These are phyloP conservation scores for Termitomyces sp. DNA, from an alignment of 768 basidiomycete species.

Conservation along the genomic window DNA sequence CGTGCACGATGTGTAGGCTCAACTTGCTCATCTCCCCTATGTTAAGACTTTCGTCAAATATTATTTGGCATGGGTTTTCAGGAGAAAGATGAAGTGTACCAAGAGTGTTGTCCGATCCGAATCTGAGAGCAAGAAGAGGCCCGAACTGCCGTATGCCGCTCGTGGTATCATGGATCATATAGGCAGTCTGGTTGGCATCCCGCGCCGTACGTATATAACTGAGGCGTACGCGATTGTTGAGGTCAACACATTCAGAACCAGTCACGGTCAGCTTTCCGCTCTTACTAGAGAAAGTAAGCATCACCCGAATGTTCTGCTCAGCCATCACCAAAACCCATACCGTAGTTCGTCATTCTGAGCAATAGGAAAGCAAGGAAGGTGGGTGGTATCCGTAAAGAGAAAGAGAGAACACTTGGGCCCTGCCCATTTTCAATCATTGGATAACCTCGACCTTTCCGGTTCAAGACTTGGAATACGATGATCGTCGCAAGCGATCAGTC, in stretches of 20 bases:
- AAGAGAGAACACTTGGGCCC: too few species aligned
- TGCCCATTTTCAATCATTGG: too few species aligned
- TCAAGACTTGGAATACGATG: too few species aligned
- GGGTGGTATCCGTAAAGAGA: too few species aligned
- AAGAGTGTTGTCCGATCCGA: constrained; percentile 44
- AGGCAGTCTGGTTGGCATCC: constrained; percentile 39
- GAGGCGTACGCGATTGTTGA: constrained; percentile 58
- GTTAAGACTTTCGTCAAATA: constrained; percentile 45
- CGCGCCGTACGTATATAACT: too few species aligned
- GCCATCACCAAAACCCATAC: too few species aligned
- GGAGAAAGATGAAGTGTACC: constrained; percentile 48
- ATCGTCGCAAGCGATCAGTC: too few species aligned
- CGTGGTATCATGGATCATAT: constrained; percentile 49
- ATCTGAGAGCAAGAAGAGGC: constrained; percentile 48
- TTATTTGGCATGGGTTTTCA: constrained; percentile 32
- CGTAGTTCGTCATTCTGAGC: too few species aligned
- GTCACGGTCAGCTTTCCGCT: constrained; percentile 48
- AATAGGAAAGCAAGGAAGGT: too few species aligned
- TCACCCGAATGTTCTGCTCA: too few species aligned
- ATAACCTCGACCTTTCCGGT: too few species aligned
- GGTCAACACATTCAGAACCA: constrained; percentile 58
- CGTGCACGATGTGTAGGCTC: neutral
- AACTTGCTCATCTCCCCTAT: constrained; percentile 34
- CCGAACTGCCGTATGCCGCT: constrained; percentile 22
- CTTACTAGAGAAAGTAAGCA: constrained; percentile 59